These are phyloP conservation scores for Trichoderma endophyticum DNA, from an alignment of 2,329 filamentous ascomycete genomes.

Conservation along the genomic window DNA sequence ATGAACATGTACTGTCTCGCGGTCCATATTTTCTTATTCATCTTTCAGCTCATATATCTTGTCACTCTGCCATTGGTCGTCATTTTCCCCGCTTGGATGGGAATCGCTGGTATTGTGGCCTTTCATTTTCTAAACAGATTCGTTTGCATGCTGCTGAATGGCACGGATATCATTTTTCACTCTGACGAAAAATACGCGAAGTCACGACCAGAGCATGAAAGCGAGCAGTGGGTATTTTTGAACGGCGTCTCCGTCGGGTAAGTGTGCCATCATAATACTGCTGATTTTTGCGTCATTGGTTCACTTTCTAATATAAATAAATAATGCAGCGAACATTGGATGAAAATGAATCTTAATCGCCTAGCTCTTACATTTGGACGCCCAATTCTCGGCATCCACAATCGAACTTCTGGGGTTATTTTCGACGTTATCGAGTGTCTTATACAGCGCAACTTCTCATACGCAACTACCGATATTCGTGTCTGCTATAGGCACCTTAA, in stretches of 20 bases:
- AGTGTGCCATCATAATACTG: conserved; percentile 25
- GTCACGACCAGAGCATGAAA: conserved; percentile 46
- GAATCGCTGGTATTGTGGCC: conserved; percentile 35
- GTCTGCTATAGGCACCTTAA: conserved; percentile 62
- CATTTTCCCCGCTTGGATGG: conserved; percentile 49
- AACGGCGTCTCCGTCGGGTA: conserved; percentile 68
- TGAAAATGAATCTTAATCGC: conserved; percentile 67
- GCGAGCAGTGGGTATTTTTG: conserved; percentile 77
- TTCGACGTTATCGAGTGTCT: conserved; percentile 77
- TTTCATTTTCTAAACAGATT: conserved; percentile 51
- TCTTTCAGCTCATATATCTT: conserved; percentile 61
- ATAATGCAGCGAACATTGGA: conserved; percentile 56
- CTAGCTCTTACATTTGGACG: conserved; percentile 70
- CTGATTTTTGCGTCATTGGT: neutral
- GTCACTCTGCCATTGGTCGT: conserved; percentile 52
- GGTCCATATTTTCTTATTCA: conserved; percentile 56
- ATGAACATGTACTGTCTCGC: conserved; percentile 56
- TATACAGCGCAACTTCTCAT: conserved; percentile 70
- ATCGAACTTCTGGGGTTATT: conserved; percentile 68
- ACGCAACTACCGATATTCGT: conserved; percentile 66
- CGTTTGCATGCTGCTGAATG: conserved; percentile 51
- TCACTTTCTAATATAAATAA: neutral
- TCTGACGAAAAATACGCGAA: conserved; percentile 54
- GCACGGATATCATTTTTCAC: conserved; percentile 45
- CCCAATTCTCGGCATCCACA: conserved; percentile 70